Evolutionary conservation across 2,329 filamentous ascomycete species (phyloP), one percentile per base, ranked within the genome.

Genomic region (Beauveria asiatica): DNA sequence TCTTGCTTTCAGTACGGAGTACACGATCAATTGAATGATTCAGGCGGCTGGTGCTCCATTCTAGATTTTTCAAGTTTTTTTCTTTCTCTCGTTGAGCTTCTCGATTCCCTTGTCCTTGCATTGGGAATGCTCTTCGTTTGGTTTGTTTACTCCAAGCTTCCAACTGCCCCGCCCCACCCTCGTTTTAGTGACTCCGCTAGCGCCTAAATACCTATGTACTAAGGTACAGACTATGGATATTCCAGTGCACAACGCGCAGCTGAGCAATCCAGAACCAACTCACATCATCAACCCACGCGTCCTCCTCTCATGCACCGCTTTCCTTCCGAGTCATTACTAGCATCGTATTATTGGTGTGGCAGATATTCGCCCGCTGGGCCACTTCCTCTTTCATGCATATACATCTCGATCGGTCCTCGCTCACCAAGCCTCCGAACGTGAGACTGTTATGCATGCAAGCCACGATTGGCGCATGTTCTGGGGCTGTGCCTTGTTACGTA

Each of bases 401-500:
- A n/a, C 39, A 50, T 57, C 55, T 57, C 55, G 55, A 57, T 57
- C 33, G 33, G 33, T 4, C 33, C 55, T n/a, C 10, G 41, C 10
- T 52, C 33, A 17, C 30, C 16, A 46, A n/a, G n/a, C 53, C 33
- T 55, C 25, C 25, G n/a, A 17, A 16, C 17, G 19, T 16, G 51
- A 44, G 9, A 23, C 16, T 17, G 21, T 46, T 25, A 48, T 56
- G 51, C 51, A 53, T n/a, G 53, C 44, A 37, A 46, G 53, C 53
- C 53, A 45, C 30, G 19, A 39, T n/a, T 37, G 42, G 48, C 53
- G 53, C 48, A 56, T 46, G 42, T 19, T 45, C 27, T 5, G 17
- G 45, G 45, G 45, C 55, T 57, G 45, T 37, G 55, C 45, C 19
- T 46, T 39, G 30, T 27, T 49, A 41, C 54, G 39, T 48, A 57